Conservation (phyloP, 139 green algal species). For the Coelastrella sp. region DNA sequence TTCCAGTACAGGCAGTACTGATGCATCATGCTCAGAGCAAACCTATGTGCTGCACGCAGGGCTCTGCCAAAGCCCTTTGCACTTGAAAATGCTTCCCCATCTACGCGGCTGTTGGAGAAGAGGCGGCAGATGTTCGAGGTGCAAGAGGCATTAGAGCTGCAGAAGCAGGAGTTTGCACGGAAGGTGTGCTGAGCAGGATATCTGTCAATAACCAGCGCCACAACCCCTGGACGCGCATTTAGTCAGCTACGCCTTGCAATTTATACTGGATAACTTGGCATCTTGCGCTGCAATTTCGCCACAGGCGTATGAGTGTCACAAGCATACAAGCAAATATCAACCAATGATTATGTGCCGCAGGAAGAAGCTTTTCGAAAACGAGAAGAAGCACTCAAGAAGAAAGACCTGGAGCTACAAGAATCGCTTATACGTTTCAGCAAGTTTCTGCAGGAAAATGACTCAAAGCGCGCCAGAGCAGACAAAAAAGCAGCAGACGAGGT, state of each 20-base stretch:
- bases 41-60: not conserved
- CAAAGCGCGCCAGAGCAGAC: constrained; percentile 86
- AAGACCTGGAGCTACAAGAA: constrained; percentile 94
- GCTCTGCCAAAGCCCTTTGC: constrained; percentile 68
- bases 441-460: constrained; percentile 94
- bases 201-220: not conserved
- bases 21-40: not conserved
- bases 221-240: not conserved
- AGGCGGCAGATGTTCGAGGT: constrained; percentile 95
- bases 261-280: too few species aligned
- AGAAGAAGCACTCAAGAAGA: constrained; percentile 90
- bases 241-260: too few species aligned
- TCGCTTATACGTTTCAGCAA: constrained; percentile 93
- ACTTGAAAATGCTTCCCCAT: constrained; percentile 90
- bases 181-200: constrained; percentile 52
- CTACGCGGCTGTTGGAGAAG: constrained; percentile 93
- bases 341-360: constrained; percentile 51
- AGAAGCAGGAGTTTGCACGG: constrained; percentile 86
- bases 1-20: not conserved
- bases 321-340: not conserved
- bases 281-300: too few species aligned
- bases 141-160: constrained; percentile 89
- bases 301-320: too few species aligned
- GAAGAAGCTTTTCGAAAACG: constrained; percentile 88
- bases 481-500: constrained; percentile 90